Conservation (phyloP, 192 early-diverging fungal genomes). For the Backusella australiensis region DNA sequence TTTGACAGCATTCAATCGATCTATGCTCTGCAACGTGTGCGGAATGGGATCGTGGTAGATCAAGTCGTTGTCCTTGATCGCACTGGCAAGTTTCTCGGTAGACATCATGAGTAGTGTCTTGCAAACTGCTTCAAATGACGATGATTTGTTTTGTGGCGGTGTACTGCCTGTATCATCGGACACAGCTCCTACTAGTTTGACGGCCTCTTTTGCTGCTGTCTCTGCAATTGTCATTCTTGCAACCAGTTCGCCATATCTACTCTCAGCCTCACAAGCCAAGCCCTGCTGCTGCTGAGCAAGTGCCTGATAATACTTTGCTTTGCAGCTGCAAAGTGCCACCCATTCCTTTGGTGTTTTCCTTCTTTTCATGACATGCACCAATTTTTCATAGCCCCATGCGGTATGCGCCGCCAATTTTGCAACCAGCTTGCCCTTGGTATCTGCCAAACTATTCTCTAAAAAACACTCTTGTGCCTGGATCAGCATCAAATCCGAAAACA, state of each 20-base stretch:
- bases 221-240: constrained; percentile 77
- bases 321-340: constrained; percentile 81
- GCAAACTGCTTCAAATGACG: constrained; percentile 70
- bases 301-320: constrained; percentile 84
- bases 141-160: constrained; percentile 59
- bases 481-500: constrained; percentile 83
- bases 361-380: constrained; percentile 68
- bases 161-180: constrained; percentile 58
- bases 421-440: constrained; percentile 75
- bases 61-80: constrained; percentile 91
- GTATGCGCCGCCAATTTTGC: constrained; percentile 87
- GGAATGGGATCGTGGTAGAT: constrained; percentile 93
- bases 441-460: constrained; percentile 78
- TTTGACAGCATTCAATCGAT: constrained; percentile 83
- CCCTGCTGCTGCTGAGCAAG: constrained; percentile 79
- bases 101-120: constrained; percentile 61
- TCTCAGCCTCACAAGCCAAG: constrained; percentile 69
- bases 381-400: constrained; percentile 69
- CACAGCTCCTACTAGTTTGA: constrained; percentile 71
- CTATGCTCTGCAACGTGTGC: constrained; percentile 72
- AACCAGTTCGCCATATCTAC: constrained; percentile 84
- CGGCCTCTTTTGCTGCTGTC: constrained; percentile 79
- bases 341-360: constrained; percentile 71
- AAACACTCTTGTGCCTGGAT: constrained; percentile 95
- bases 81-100: constrained; percentile 65